Base-by-base conservation (phyloP, 495 filamentous ascomycete species). In the Aspergillus ellipticus region DNA sequence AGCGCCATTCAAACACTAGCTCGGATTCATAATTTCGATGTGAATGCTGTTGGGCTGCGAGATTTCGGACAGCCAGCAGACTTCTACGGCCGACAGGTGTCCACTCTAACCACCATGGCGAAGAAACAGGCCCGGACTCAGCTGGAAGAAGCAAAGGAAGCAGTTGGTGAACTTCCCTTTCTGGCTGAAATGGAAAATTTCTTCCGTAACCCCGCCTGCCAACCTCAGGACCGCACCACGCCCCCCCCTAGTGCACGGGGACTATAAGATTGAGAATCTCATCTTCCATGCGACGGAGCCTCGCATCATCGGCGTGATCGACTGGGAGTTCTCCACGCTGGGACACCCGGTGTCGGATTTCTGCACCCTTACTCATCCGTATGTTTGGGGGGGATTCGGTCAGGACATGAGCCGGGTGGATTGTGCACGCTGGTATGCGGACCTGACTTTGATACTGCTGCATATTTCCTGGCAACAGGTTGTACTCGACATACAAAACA, bases 211-310 rank as follows among this genome's bases (percentile, higher is more conserved):
- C 29, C 39, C 17, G 24, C 24, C 4, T 4, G 24, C 24, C 55
- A 58, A 19, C 55, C 55, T 2, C 4, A 10, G 10, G 55, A 58
- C 46, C 46, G 54, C 2, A 26, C 20, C 8, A 31, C 45, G 54
- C 2, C 16, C 20, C 8, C 19, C 45, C 6, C 42, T 56, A 13
- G 47, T 56, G 21, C 54, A 51, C 24, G 54, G 54, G 3, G 47
- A 56, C 54, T 56, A 49, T 45, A 56, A 56, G n/a, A 58, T 53
- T 29, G 55, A 53, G 20, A 58, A 58, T 31, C 16, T 58, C 8
- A 24, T 58, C 50, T 54, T 56, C 33, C 43, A 54, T 22, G 43
- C 47, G 43, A 58, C 49, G 6, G 56, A 58, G 24, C 56, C 50
- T 2, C 28, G 50, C 13, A 50, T 58, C 9, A 53, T 58, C 13